Evolutionary conservation across 2,329 filamentous ascomycete genomes (phyloP), one percentile per base, ranked within the genome.

Genomic region (Blastomyces percursus): DNA sequence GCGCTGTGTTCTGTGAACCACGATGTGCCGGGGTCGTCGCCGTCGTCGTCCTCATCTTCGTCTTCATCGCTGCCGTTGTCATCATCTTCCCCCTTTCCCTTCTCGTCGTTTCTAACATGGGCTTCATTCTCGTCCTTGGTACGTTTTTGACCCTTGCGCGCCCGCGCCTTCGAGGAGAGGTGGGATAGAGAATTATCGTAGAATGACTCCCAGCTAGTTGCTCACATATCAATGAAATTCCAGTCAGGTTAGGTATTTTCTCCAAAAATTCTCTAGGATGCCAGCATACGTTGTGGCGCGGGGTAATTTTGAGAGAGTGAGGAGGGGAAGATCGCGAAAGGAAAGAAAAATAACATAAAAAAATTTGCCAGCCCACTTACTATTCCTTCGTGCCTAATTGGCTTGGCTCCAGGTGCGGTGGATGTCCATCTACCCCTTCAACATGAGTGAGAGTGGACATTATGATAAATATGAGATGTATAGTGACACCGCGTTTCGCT

Each of bases 1-100:
- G 94, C 94, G 71, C 88, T 86, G 40, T 91, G 89, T 77, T 97
- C 94, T 73, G 91, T 88, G 82, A 99, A 99, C 94, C 94, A 99
- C 69, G 94, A 86, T 38, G 91, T 96, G 67, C 93, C 93, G 64
- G 88, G 88, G 79, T 79, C 90, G 62, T 83, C 75, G 75, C 92
- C 30, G 79, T 79, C 90, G 62, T 83, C 75, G 75, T 92, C 30
- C 12, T n/a, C 27, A 3, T 32, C 50, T 7, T n/a, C 27, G 7
- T 52, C 50, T 14, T 32, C 50, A 77, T 94, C 93, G 71, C 73
- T 74, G 61, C 64, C 42, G 44, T 60, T 35, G 19, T 62, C 61
- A 30, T 32, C 59, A 6, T 56, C 57, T 14, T 60, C 14, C 27
- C 27, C 4, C 2, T 12, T 19, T 32, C 50, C 30, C 71, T 72